These are phyloP conservation scores for Amphicarpaea edgeworthii DNA, from an alignment of 306 rosid genomes.

Conservation along the genomic window DNA sequence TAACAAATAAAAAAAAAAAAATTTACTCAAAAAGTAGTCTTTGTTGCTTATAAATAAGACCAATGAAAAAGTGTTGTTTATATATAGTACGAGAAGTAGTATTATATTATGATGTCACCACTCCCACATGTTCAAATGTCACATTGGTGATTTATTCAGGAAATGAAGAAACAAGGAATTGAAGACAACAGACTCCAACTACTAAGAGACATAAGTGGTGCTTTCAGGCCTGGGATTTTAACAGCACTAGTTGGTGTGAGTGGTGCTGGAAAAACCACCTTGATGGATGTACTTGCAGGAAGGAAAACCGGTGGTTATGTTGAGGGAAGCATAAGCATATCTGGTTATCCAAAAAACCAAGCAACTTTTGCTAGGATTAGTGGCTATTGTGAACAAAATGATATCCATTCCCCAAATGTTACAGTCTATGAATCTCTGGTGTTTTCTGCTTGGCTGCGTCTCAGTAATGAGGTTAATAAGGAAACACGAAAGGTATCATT, in stretches of 20 bases:
- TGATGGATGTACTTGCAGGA: slow-evolving; percentile 67
- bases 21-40: no score
- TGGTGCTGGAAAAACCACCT: slow-evolving; percentile 67
- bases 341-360: slow-evolving; percentile 59
- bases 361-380: slow-evolving; percentile 59
- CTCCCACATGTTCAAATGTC: neutral
- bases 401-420: slow-evolving; percentile 63
- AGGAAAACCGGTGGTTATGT: slow-evolving; percentile 60
- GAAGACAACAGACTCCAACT: slow-evolving; percentile 57
- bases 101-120: neutral
- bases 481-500: slow-evolving; percentile 54
- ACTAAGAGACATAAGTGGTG: slow-evolving; percentile 54
- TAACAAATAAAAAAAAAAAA: no score
- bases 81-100: no score
- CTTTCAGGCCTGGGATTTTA: slow-evolving; percentile 58
- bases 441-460: slow-evolving; percentile 59
- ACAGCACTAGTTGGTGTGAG: slow-evolving; percentile 62
- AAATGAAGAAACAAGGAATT: slow-evolving; percentile 57
- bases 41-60: no score
- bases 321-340: slow-evolving; percentile 57
- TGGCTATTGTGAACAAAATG: slow-evolving; percentile 67
- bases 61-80: no score
- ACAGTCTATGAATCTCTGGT: slow-evolving; percentile 61
- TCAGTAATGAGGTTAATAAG: slow-evolving; percentile 46
- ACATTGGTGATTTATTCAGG: slow-evolving; percentile 41